Evolutionary conservation across 768 basidiomycete genomes (phyloP).

Genomic region (Sporobolomyces phaffii): DNA sequence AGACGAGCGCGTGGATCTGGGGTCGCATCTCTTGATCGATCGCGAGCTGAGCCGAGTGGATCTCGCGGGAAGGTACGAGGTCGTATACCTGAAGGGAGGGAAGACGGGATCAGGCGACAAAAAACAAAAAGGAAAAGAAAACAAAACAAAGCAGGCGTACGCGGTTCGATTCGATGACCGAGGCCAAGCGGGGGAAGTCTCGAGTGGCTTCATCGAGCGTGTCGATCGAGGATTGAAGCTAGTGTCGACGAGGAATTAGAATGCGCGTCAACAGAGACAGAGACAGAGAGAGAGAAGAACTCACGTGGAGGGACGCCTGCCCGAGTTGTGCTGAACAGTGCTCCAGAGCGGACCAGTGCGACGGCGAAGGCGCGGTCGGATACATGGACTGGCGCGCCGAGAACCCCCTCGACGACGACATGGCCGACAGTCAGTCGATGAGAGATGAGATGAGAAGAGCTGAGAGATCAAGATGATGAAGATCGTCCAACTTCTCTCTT

Average conservation of each 20-base stretch:
- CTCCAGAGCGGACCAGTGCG: constrained; percentile 24
- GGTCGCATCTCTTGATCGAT: constrained; percentile 25
- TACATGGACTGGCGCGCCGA: constrained; percentile 22
- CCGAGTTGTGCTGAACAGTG: constrained; percentile 7
- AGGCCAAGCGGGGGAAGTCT: constrained; percentile 21
- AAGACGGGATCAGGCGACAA: too few species aligned
- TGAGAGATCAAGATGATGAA: background rate
- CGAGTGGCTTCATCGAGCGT: constrained; percentile 16
- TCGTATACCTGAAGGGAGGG: constrained; percentile 27
- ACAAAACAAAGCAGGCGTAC: too few species aligned
- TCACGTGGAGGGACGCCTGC: background rate
- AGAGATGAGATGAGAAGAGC: background rate
- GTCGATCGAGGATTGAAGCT: constrained; percentile 15
- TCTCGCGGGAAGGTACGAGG: constrained; percentile 23
- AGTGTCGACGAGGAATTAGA: too few species aligned
- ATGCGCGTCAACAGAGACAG: too few species aligned
- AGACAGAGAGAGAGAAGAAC: background rate
- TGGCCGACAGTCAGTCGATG: background rate
- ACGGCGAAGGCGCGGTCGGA: constrained; percentile 7
- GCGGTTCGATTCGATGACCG: constrained; percentile 13
- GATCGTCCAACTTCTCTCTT: background rate
- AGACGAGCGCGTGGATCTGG: constrained; percentile 19
- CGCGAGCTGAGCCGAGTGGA: constrained; percentile 2
- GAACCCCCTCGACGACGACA: too few species aligned
- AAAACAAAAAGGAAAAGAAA: too few species aligned